A percentile compares a stretch with the other conserved stretches of the same genome.
phyloP scores from a whole-genome alignment of 176 grass and related monocot species.

The Dendrocalamus sinicus region DNA sequence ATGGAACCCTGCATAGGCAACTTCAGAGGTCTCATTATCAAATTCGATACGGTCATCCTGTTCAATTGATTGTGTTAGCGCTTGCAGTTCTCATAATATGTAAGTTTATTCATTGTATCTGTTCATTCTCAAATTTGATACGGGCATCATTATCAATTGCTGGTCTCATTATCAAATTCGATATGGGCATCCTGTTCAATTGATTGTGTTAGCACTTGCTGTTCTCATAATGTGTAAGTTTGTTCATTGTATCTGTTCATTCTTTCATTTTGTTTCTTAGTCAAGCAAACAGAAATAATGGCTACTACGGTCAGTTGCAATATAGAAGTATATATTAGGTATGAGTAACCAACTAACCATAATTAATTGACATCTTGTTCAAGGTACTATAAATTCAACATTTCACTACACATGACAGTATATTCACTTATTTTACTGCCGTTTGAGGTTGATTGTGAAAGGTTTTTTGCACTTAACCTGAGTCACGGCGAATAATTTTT shows the following conservation, averaged over 20 bases:
- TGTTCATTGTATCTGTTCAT: not conserved
- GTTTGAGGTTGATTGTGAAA: not conserved
- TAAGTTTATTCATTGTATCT: slow-evolving; percentile 38
- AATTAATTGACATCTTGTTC: not conserved
- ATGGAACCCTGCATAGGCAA: slow-evolving; percentile 66
- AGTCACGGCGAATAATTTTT: not conserved
- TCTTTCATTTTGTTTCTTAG: slow-evolving; percentile 27
- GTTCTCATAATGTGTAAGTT: slow-evolving; percentile 61
- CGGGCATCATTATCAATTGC: too few relatives aligned
- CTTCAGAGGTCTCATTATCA: slow-evolving; percentile 82
- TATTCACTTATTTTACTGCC: not conserved
- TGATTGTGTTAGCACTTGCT: slow-evolving; percentile 46
- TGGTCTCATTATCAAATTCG: slow-evolving; percentile 78
- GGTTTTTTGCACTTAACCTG: too few relatives aligned
- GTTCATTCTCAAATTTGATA: too few relatives aligned
- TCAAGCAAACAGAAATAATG: slow-evolving; percentile 15
- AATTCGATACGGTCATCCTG: slow-evolving; percentile 62
- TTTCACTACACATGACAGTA: not conserved
- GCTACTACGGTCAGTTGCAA: not conserved
- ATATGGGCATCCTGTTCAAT: slow-evolving; percentile 59
- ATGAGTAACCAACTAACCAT: not conserved
- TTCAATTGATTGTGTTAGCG: slow-evolving; percentile 49
- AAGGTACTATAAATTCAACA: slow-evolving; percentile 10
- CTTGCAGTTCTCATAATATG: slow-evolving; percentile 53
- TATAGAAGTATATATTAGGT: slow-evolving; percentile 9